Evolutionary conservation across 2,329 filamentous ascomycete species (phyloP).

Genomic region (Massarina eburnea): DNA sequence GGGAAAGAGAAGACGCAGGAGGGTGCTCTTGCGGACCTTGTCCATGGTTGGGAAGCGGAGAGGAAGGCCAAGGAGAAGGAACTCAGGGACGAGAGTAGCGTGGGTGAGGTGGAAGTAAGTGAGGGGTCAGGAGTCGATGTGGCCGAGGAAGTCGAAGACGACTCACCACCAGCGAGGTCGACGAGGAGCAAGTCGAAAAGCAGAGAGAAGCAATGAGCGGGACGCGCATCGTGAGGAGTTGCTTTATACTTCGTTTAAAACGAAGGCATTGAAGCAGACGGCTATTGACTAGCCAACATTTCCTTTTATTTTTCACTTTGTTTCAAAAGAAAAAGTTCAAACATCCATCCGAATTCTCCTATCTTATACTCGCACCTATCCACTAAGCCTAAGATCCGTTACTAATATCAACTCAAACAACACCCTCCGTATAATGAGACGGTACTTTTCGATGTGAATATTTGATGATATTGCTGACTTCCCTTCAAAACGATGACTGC

Average conservation of each 20-base stretch:
- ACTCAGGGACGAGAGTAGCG: conserved; percentile 20
- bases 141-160: conserved; percentile 23
- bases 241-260: neutral
- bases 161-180: conserved; percentile 35
- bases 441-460: no score
- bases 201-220: conserved; percentile 40
- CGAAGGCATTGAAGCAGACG: neutral
- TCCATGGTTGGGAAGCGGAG: conserved; percentile 50
- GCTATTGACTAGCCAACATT: conserved; percentile 2
- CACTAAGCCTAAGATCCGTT: no score
- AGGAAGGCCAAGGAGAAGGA: conserved; percentile 46
- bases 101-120: conserved; percentile 14
- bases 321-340: no score
- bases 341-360: no score
- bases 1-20: conserved; percentile 76
- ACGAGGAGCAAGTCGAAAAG: conserved; percentile 47
- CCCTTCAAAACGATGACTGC: no score
- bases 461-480: no score
- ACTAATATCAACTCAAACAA: no score
- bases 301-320: neutral
- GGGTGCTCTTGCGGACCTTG: conserved; percentile 56
- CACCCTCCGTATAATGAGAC: no score
- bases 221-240: no score
- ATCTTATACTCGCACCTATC: no score
- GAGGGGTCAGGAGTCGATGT: conserved; percentile 23